Evolutionary conservation across 495 filamentous ascomycete species (phyloP), one percentile per base, ranked within the genome.

Genomic region (Neurospora sp.): DNA sequence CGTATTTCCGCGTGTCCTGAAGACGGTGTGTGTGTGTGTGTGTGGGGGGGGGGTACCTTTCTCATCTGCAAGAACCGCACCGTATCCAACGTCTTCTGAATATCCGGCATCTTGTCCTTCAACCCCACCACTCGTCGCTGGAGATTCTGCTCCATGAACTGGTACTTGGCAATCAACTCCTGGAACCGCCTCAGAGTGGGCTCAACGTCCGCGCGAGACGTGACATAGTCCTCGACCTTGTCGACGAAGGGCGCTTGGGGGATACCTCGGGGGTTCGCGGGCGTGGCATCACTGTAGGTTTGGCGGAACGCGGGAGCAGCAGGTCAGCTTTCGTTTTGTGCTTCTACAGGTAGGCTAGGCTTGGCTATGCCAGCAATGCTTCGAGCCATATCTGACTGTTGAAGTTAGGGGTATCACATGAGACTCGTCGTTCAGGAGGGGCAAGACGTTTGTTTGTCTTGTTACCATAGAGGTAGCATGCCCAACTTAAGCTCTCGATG

Each of bases 141-240:
- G 36, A 93, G 92, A 84, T 97, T 98, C 77, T 91, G 86, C 85
- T 98, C 94, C 96, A 99, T 99, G 84, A 98, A 99, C 82, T 98
- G 96, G 84, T 99, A 99, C 86, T 99, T 98, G 71, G 95, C 94
- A 77, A 99, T 98, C 96, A 99, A 97, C 86, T 99, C 96, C 82
- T 98, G 96, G 82, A 99, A 98, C 78, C 88, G 94, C 80, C 92
- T 91, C 77, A 99, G 86, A 36, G 94, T 97, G 31, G 88, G 84
- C 81, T 98, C 96, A 75, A 98, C 96, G 73, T 98, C 93, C 5
- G 88, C 89, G 28, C 95, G 90, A 10, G 91, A 89, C 74, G 93
- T 86, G 76, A 98, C 92, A 84, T 97, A 98, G 85, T 98, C 94
- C 86, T 93, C 90, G 71, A 99, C 95, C 81, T 94, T 93, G 84